A percentile compares a stretch with the other conserved stretches of the same genome.
Conservation (phyloP, 2,329 filamentous ascomycete species). For the Phaeosphaeria sp. region DNA sequence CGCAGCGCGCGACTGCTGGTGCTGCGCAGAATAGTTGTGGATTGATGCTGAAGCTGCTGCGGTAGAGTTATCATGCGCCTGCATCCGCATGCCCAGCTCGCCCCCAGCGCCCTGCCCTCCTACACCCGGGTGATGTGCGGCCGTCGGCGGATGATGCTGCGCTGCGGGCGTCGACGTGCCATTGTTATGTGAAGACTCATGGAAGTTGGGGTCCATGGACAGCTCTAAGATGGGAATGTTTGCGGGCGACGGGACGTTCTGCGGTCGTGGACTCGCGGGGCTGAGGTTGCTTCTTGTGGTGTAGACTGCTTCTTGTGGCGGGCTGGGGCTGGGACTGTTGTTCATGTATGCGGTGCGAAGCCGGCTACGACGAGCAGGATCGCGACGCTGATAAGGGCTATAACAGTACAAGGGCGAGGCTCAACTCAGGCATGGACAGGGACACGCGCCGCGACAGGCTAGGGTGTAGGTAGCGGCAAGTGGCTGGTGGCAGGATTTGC, state of each 20-base stretch:
- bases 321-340: slow-evolving; percentile 59
- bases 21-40: slow-evolving; percentile 44
- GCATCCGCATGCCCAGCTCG: slow-evolving; percentile 25
- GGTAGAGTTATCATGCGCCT: slow-evolving; percentile 46
- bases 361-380: slow-evolving; percentile 19
- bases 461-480: neutral
- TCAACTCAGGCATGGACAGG: slow-evolving; percentile 29
- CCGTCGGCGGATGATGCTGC: slow-evolving; percentile 36
- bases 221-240: slow-evolving; percentile 74
- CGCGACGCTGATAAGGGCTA: slow-evolving; percentile 13
- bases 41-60: slow-evolving; percentile 39
- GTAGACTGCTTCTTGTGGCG: slow-evolving; percentile 64
- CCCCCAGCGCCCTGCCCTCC: slow-evolving; percentile 31
- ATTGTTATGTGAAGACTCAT: slow-evolving; percentile 69
- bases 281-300: slow-evolving; percentile 71
- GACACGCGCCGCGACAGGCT: slow-evolving; percentile 24
- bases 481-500: slow-evolving; percentile 2
- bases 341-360: slow-evolving; percentile 57
- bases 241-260: slow-evolving; percentile 71
- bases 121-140: slow-evolving; percentile 28
- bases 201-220: slow-evolving; percentile 75
- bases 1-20: slow-evolving; percentile 38
- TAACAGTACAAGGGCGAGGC: slow-evolving; percentile 6
- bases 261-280: slow-evolving; percentile 73
- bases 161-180: slow-evolving; percentile 34